Conservation (phyloP, 1,139 yeast species). For the Yamadazyma epiphylla region DNA sequence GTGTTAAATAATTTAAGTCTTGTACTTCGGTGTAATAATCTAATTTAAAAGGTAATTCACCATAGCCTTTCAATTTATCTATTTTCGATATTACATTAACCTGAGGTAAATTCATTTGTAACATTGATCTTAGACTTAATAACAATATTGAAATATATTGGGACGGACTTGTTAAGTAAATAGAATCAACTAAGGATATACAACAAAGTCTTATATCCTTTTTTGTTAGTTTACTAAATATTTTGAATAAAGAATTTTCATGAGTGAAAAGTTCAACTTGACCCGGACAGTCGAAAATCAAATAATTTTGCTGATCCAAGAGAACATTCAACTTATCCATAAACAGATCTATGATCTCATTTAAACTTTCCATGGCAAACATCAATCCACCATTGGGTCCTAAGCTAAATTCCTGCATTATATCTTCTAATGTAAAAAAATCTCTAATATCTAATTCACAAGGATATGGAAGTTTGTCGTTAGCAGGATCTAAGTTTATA, state of each 20-base stretch:
- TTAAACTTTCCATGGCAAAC: constrained; percentile 75
- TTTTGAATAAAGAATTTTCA: constrained; percentile 35
- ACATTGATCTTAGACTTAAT: constrained; percentile 68
- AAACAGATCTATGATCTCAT: constrained; percentile 50
- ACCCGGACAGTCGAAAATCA: constrained; percentile 82
- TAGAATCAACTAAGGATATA: constrained; percentile 83
- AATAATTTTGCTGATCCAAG: constrained; percentile 58
- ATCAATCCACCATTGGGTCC: constrained; percentile 97
- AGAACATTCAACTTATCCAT: constrained; percentile 55
- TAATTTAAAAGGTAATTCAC: constrained; percentile 58
- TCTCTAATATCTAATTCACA: constrained; percentile 88
- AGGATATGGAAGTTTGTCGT: constrained; percentile 76
- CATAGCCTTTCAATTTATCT: constrained; percentile 69
- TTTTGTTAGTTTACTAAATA: constrained; percentile 34
- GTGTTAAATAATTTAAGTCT: constrained; percentile 66
- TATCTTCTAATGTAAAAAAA: constrained; percentile 79
- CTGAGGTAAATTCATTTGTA: constrained; percentile 44
- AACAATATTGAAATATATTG: constrained; percentile 84
- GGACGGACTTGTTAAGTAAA: constrained; percentile 80
- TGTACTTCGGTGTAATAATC: constrained; percentile 93
- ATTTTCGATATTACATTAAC: constrained; percentile 71
- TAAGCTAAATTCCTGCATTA: constrained; percentile 73
- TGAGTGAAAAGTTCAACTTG: constrained; percentile 49
- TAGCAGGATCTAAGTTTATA: constrained; percentile 92
- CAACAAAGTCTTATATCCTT: constrained; percentile 77